phyloP scores from a whole-genome alignment of 441 rosid genomes.

The Omphalea diandra region DNA sequence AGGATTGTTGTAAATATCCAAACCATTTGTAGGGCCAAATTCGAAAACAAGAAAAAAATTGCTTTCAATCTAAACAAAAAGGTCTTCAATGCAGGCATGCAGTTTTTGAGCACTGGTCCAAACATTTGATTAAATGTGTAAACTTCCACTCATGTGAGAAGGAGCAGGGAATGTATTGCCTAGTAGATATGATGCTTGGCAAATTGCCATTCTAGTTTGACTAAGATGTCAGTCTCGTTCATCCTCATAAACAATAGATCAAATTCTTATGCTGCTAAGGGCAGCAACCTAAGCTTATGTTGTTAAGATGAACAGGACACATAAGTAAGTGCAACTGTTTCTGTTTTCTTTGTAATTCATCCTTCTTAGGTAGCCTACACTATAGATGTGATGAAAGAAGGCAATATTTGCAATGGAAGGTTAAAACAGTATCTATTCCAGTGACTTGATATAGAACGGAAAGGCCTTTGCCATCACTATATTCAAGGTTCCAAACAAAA shows the following conservation, averaged over 20 bases:
- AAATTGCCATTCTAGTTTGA: background rate
- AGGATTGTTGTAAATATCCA: background rate
- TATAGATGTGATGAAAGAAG: background rate
- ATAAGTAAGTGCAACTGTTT: background rate
- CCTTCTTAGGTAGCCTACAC: background rate
- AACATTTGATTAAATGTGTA: background rate
- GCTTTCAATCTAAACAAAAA: background rate
- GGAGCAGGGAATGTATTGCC: background rate
- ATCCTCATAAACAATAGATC: background rate
- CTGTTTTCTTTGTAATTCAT: background rate
- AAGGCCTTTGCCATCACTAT: background rate
- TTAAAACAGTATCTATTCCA: background rate
- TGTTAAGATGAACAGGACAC: background rate
- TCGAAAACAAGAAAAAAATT: too few relatives aligned
- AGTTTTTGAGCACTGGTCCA: background rate
- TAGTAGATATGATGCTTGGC: background rate
- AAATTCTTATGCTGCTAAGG: background rate
- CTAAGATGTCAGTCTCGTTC: background rate
- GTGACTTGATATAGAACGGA: background rate
- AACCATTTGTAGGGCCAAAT: background rate
- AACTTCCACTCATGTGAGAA: background rate
- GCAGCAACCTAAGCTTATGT: background rate
- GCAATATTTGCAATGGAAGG: background rate
- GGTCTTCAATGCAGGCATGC: background rate
- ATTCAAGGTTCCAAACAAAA: background rate